phyloP scores from a whole-genome alignment of 805 yeast species.

The Torulaspora delbrueckii region DNA sequence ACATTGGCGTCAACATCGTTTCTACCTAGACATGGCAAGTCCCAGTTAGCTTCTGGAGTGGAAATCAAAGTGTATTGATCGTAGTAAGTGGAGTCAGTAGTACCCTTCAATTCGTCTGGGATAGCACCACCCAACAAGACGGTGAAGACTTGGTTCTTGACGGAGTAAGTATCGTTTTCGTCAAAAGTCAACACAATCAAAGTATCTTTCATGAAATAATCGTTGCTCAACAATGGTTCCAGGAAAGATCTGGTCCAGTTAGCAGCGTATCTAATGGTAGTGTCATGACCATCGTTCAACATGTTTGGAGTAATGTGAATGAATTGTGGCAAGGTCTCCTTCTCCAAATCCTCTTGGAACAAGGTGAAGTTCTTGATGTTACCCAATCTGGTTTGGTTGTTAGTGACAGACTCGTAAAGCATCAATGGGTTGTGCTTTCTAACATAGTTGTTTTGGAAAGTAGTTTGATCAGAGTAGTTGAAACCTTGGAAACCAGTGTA shows the following conservation, averaged over 20 bases:
- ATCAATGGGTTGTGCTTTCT: constrained; percentile 51
- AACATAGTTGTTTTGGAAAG: constrained; percentile 44
- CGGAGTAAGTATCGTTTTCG: constrained; percentile 42
- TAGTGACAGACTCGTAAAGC: constrained; percentile 39
- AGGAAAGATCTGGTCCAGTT: constrained; percentile 44
- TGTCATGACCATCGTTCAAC: constrained; percentile 50
- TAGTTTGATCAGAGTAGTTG: constrained; percentile 41
- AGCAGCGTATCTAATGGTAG: constrained; percentile 44
- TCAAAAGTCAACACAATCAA: constrained; percentile 47
- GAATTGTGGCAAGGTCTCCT: constrained; percentile 47
- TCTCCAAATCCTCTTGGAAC: constrained; percentile 39
- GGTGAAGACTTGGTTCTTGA: constrained; percentile 44
- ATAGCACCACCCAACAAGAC: constrained; percentile 46
- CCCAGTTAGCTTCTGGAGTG: constrained; percentile 49
- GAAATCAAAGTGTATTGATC: constrained; percentile 49
- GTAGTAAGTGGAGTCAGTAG: constrained; percentile 45
- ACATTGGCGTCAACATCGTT: constrained; percentile 49
- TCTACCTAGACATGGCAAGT: constrained; percentile 46
- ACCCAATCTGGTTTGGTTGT: constrained; percentile 36
- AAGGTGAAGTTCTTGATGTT: constrained; percentile 47
- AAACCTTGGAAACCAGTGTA: constrained; percentile 49
- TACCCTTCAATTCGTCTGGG: constrained; percentile 40
- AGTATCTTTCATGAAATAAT: constrained; percentile 45
- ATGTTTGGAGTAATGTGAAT: constrained; percentile 50
- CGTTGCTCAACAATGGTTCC: constrained; percentile 41